These are phyloP conservation scores for Cymbidium sinense DNA, from an alignment of 106 monocot species.

Conservation along the genomic window DNA sequence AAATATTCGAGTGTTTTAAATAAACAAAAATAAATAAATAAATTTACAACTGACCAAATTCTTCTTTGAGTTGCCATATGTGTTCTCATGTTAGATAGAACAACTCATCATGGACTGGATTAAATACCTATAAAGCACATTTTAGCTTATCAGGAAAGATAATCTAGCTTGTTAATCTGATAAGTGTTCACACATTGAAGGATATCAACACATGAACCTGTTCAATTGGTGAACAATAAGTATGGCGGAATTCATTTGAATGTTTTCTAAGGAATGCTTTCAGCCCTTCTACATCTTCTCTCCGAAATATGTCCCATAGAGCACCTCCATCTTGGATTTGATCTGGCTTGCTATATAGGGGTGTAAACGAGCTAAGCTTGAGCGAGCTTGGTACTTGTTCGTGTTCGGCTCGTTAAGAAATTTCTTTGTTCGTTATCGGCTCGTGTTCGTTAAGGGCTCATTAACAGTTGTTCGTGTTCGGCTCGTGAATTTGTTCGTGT, in stretches of 20 bases:
- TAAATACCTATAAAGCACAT: conserved; percentile 37
- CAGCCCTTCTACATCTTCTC: conserved; percentile 23
- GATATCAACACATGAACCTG: conserved; percentile 2
- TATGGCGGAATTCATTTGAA: conserved; percentile 32
- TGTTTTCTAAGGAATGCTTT: conserved; percentile 26
- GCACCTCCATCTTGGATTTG: conserved; percentile 26
- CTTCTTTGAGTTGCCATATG: conserved; percentile 73
- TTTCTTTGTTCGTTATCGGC: no score
- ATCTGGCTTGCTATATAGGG: not conserved
- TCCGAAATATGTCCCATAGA: conserved; percentile 39
- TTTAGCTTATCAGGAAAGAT: not conserved
- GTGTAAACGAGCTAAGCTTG: no score
- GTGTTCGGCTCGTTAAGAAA: no score
- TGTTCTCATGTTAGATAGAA: conserved; percentile 73
- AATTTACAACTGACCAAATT: conserved; percentile 53
- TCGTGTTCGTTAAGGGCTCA: no score
- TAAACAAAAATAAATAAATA: not conserved
- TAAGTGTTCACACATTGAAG: not conserved
- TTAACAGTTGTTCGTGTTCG: no score
- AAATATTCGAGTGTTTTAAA: not conserved
- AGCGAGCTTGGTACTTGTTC: no score
- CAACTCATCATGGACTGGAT: conserved; percentile 82
- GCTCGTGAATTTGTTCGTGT: no score
- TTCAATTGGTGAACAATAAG: conserved; percentile 20
- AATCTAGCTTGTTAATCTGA: not conserved